Conservation (phyloP, 2,329 filamentous ascomycete genomes). For the Aspergillus aculeatinus region DNA sequence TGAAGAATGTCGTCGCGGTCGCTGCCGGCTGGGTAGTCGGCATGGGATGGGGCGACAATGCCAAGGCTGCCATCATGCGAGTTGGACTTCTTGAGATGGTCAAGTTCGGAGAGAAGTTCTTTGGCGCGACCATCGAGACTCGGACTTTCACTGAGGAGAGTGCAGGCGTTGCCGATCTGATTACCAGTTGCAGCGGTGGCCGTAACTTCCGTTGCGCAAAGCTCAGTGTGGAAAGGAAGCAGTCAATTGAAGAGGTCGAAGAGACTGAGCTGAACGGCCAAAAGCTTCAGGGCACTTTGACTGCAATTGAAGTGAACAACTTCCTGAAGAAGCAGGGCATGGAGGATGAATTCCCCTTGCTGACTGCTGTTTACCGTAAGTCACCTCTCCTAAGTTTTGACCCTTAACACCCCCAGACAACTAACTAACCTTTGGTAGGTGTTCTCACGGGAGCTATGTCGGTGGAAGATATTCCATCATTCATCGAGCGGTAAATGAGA, state of each 20-base stretch:
- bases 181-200: constrained; percentile 88
- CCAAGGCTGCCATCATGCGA: constrained; percentile 97
- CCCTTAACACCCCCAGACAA: constrained; percentile 21
- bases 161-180: constrained; percentile 90
- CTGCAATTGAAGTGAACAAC: constrained; percentile 84
- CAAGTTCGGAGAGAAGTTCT: constrained; percentile 91
- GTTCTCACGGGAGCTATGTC: constrained; percentile 75
- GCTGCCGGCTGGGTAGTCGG: constrained; percentile 95
- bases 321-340: constrained; percentile 77
- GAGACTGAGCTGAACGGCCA: constrained; percentile 88
- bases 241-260: constrained; percentile 85
- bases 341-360: constrained; percentile 84
- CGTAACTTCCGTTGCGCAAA: constrained; percentile 94
- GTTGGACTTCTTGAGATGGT: constrained; percentile 96
- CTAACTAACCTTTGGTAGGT: constrained; percentile 40
- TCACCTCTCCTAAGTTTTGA: constrained; percentile 8
- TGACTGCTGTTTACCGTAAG: constrained; percentile 77
- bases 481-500: constrained; percentile 54
- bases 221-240: constrained; percentile 75
- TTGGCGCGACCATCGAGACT: constrained; percentile 74
- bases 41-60: constrained; percentile 96
- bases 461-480: constrained; percentile 75
- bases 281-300: constrained; percentile 92
- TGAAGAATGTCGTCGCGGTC: constrained; percentile 96
- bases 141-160: constrained; percentile 96